phyloP scores from a whole-genome alignment of 768 basidiomycete genomes.

The Naganishia antarctica region DNA sequence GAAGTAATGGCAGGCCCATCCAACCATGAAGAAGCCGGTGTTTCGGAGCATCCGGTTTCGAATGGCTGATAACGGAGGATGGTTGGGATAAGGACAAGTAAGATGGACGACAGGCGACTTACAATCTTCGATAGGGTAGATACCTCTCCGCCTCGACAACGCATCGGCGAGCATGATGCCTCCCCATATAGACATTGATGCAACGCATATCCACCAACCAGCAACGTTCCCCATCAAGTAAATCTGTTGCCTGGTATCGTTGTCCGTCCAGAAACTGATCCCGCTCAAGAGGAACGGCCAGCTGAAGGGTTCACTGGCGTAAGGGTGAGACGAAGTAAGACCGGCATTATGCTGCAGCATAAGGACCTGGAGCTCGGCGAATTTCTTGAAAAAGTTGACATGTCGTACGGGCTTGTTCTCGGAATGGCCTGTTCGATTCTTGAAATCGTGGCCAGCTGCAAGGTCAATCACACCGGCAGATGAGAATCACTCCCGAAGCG shows the following conservation, averaged over 20 bases:
- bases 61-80: slow-evolving; percentile 59
- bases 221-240: slow-evolving; percentile 92
- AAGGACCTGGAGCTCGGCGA: slow-evolving; percentile 81
- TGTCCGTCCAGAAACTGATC: slow-evolving; percentile 95
- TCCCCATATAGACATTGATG: slow-evolving; percentile 77
- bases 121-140: slow-evolving; percentile 84
- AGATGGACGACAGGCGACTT: slow-evolving; percentile 48
- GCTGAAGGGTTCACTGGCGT: slow-evolving; percentile 89
- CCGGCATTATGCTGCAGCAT: slow-evolving; percentile 99
- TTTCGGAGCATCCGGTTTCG: slow-evolving; percentile 94
- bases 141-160: slow-evolving; percentile 74
- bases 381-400: slow-evolving; percentile 92
- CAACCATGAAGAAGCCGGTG: slow-evolving; percentile 85
- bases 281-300: slow-evolving; percentile 97
- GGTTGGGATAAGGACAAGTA: slow-evolving; percentile 19
- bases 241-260: slow-evolving; percentile 78
- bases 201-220: slow-evolving; percentile 90
- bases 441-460: slow-evolving; percentile 57
- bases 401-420: slow-evolving; percentile 67
- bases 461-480: no score
- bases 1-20: slow-evolving; percentile 92
- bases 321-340: slow-evolving; percentile 92
- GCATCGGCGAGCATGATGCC: slow-evolving; percentile 87
- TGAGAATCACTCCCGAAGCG: no score
- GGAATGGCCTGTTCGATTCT: slow-evolving; percentile 56